These are phyloP conservation scores for Trichoderma sp. DNA, from an alignment of 2,329 filamentous ascomycete genomes.

Conservation along the genomic window DNA sequence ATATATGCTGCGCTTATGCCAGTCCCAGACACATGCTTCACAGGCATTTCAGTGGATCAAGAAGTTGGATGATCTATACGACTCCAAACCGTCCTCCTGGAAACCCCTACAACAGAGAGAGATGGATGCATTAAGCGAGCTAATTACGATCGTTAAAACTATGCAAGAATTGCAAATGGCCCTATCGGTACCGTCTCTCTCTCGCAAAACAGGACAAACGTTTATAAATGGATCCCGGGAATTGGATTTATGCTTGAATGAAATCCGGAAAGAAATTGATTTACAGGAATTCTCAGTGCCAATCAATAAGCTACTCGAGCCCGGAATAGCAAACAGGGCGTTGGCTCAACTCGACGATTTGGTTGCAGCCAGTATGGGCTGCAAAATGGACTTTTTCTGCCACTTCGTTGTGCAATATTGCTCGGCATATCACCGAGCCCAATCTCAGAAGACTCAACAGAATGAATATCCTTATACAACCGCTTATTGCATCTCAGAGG, in stretches of 20 bases:
- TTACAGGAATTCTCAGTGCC: slow-evolving; percentile 41
- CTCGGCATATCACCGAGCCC: not conserved
- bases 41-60: not conserved
- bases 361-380: not conserved
- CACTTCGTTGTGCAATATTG: not conserved
- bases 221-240: slow-evolving; percentile 36
- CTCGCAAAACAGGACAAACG: slow-evolving; percentile 39
- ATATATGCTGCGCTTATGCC: slow-evolving; percentile 37
- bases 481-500: not conserved
- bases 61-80: not conserved
- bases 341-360: not conserved
- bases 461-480: not conserved
- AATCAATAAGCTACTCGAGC: slow-evolving; percentile 42
- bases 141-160: fast-evolving
- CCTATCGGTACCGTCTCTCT: slow-evolving; percentile 38
- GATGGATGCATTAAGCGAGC: not conserved
- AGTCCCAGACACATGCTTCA: not conserved
- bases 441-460: not conserved
- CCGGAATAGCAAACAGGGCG: slow-evolving; percentile 37
- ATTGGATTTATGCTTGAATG: slow-evolving; percentile 40
- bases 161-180: not conserved
- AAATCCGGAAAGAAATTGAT: slow-evolving; percentile 40
- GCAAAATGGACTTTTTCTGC: not conserved
- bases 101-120: not conserved
- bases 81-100: not conserved